These are phyloP conservation scores for Hypholoma sublateritium DNA, from an alignment of 768 basidiomycete species.

Conservation along the genomic window DNA sequence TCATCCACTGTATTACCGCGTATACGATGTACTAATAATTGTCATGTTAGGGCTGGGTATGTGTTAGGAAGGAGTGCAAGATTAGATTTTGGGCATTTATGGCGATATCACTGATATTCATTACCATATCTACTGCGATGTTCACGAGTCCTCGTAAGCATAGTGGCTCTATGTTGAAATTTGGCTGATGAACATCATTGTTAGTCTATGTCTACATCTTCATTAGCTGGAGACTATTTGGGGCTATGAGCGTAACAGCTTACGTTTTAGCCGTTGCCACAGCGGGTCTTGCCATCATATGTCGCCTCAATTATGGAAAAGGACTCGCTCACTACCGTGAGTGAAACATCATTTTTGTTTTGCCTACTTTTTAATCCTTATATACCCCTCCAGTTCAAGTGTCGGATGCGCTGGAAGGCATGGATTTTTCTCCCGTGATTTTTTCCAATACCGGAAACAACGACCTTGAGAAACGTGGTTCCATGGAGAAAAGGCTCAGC, in stretches of 20 bases:
- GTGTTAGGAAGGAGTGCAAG: conserved; percentile 44
- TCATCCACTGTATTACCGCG: neutral
- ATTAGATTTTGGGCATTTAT: conserved; percentile 38
- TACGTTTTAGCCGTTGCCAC: conserved; percentile 42
- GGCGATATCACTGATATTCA: conserved; percentile 34
- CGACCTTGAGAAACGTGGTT: conserved; percentile 16
- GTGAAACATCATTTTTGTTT: conserved; percentile 12
- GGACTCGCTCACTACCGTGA: conserved; percentile 54
- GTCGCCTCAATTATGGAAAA: conserved; percentile 53
- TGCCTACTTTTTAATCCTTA: neutral
- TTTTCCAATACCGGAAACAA: conserved; percentile 28
- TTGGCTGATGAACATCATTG: neutral
- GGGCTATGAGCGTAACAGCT: conserved; percentile 42
- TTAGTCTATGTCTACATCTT: conserved; percentile 45
- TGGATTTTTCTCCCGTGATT: conserved; percentile 43
- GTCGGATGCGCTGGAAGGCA: conserved; percentile 36
- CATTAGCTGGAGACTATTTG: conserved; percentile 46
- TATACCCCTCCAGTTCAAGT: conserved; percentile 34
- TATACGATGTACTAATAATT: neutral
- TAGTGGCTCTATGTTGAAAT: neutral
- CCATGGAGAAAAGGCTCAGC: neutral
- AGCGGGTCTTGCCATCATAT: conserved; percentile 43
- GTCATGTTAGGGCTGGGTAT: conserved; percentile 45
- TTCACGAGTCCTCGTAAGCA: conserved; percentile 42
- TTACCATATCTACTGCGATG: conserved; percentile 39